Evolutionary conservation across 495 filamentous ascomycete genomes (phyloP), one percentile per base, ranked within the genome.

Genomic region (Penicillium angulare): DNA sequence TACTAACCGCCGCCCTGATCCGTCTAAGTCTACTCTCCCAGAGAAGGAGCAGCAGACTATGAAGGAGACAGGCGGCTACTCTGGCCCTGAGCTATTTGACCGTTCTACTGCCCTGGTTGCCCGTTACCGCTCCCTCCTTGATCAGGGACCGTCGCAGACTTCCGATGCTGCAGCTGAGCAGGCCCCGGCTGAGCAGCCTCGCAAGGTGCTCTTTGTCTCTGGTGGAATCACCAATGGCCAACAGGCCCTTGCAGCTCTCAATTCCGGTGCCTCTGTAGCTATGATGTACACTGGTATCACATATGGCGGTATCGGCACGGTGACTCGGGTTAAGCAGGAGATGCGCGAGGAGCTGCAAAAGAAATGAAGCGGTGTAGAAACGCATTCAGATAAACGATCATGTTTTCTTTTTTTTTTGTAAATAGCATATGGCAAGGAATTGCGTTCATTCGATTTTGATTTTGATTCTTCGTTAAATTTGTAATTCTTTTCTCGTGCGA

Each of bases 131-230:
- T 78, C 78, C 36, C 73, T 85, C 60, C 74, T 97, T 5, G 90
- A 96, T 56, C 55, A 74, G 42, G 56, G 57, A 4, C 63, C 66
- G 1, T 55, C 61, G 9, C 43, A 63, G 33, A 33, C 63, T 29
- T 36, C 53, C 20, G 41, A 49, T 21, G 46, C 55, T 16, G 39
- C 51, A 48, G 4, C 55, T 7, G 52, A 48, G 20, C 52, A 59
- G 18, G 53, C 27, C 3, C 17, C 49, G 48, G 65, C 47, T 43
- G 51, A 47, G 50, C 57, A 45, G 57, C 46, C 67, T 26, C 82
- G 79, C 31, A 96, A 96, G 75, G 84, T 89, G 35, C 86, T 98
- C 38, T 97, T 97, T 66, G 92, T 92, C 10, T 89, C 86, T 0
- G 92, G 92, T 1, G 93, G 93, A 7, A 93, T 98, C 54, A 89